Evolutionary conservation across 306 rosid species (phyloP), one percentile per base, ranked within the genome.

Genomic region (Prunus dulcis): DNA sequence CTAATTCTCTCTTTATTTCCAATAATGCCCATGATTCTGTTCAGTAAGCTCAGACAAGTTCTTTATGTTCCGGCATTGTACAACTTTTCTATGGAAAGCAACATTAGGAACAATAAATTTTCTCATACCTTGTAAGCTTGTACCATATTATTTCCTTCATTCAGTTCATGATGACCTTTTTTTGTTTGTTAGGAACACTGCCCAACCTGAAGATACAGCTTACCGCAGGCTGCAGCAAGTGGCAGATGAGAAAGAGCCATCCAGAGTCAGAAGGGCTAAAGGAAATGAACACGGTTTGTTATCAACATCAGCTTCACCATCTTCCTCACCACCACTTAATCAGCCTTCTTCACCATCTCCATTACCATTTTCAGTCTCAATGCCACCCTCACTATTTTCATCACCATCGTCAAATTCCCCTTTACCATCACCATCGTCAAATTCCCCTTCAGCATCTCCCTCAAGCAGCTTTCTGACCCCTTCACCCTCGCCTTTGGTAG

Each of bases 111-210:
- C 43, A 53, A 52, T 10, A 12, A 52, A 53, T 38, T 18, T 6
- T 27, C 41, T 23, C 52, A 4, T 22, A 72, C 17, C 3, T 41
- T 57, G 55, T 17, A 58, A 27, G 11, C 2, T 41, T 57, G 55
- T 23, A 58, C 15, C 67, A 46, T 17, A 18, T 10, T 32, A 22
- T 57, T 17, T 73, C 43, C 43, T 43, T 9, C 45, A 41, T 73
- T 46, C 34, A 43, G 32, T 46, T 9, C 57, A 61, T 52, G 47
- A 25, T 46, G 12, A 64, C 56, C 6, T 77, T 85, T 50, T 76
- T 68, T 61, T 18, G 6, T 23, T 18, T 76, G 71, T 77, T 79
- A 91, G 98, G 91, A 75, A 77, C 81, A 57, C 79, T 74, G 85
- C 73, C 60, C 82, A 68, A 53, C 72, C 67, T 67, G 81, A 74